Evolutionary conservation across 352 stramenopile genomes (phyloP), one percentile per base, ranked within the genome.

Genomic region (Hyaloperonospora brassicae): DNA sequence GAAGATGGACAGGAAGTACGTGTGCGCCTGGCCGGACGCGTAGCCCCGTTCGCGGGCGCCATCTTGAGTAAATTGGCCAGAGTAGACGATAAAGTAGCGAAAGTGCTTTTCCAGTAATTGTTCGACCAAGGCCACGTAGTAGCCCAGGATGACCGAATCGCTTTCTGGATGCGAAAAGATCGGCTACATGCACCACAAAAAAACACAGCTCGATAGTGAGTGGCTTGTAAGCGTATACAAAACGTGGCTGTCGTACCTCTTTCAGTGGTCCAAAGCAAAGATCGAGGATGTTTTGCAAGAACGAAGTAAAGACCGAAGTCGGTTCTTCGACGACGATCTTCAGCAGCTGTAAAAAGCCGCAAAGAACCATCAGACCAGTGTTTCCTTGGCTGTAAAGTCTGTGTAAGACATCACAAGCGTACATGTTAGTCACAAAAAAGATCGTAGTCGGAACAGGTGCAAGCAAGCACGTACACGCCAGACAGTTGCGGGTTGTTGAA

Each of bases 71-170:
- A 86, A 81, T 2, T 66, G 55, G n/a, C 64, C 60, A 0, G 61
- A 67, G 23, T 72, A 70, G 2, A 70, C 62, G 23, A 92, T 80
- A 53, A 92, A 92, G 51, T 86, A 89, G 23, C 81, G 74, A 57
- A 84, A 92, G 36, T 89, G 81, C 50, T 89, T 89, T 55, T 88
- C 77, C 9, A 92, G 53, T 22, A 92, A 57, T 50, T 88, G 77
- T 57, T 89, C 79, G 2, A 89, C 57, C 12, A 92, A 60, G 11
- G 73, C 66, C 30, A 92, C 69, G 41, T 84, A 92, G 59, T 85
- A 89, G 31, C 72, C 62, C 7, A 89, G 48, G 23, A 86, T 80
- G 34, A 87, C 61, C 0, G 75, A 74, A 50, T 89, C 77, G 36
- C 76, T 89, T 58, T 89, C 75, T 0, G 73, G 61, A 35, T 88